Evolutionary conservation across 140 eudicot genomes (phyloP), one percentile per base, ranked within the genome.

Genomic region (Oenanthe javanica): DNA sequence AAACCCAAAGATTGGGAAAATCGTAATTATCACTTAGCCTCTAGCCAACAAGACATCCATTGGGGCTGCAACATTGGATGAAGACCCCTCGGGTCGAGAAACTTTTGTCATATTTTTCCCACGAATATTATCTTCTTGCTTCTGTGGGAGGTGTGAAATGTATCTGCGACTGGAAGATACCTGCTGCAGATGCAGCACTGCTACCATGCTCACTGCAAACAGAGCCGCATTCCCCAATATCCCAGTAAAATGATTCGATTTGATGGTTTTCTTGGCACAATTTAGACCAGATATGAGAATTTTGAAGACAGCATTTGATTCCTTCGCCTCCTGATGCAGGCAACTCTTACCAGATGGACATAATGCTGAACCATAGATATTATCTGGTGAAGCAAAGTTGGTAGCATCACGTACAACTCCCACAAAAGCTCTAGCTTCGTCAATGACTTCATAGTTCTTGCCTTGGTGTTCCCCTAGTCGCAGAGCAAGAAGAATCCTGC

Each of bases 381-480:
- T 82, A 73, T 91, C 93, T 9, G 89, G 84, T 31, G 90, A 69
- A 80, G 82, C 80, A 81, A 84, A 88, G 77, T 81, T 85, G 64
- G 85, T 69, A 18, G 88, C 94, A 40, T 90, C 88, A 43, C 85
- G 82, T 14, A 94, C 97, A 78, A 89, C 90, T 75, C 97, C 93
- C 43, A 92, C 93, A 72, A 94, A 90, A 76, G 91, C 94, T 81
- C 82, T 79, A 15, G 96, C 98, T 84, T 94, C 98, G 75, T 94
- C 96, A 18, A 94, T 94, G 73, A 94, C 97, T 79, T 92, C 86
- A 85, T 92, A 92, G 59, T 89, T 92, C 47, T 92, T 90, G 47
- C 98, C 98, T 73, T 89, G 94, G 85, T 92, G 98, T 70, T 91
- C 96, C 4, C 96, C 96, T 86, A 94, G 80, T 82, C 97, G 89